Base-by-base conservation (phyloP, 2,329 filamentous ascomycete genomes). In the Fusarium nelsonii region DNA sequence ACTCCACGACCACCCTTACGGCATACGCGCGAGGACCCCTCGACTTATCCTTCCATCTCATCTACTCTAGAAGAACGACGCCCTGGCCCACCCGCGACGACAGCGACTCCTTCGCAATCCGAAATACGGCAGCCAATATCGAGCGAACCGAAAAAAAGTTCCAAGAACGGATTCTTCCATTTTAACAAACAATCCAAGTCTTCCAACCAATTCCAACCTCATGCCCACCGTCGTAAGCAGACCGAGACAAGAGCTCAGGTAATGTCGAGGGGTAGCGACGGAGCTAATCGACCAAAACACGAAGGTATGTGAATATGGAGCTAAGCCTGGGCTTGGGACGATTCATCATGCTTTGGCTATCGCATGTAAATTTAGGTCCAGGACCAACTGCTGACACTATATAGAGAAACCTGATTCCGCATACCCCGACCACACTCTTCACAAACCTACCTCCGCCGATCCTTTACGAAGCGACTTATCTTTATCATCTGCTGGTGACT, bases 391-490 rank as follows among this genome's bases (percentile, higher is more conserved):
- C 73, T 77, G 63, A 76, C 70, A 63, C 54, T 55, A 49, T 63
- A 30, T 45, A 58, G 58, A 68, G 45, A 63, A 67, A 56, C 23
- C 64, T 75, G 77, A 73, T 65, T 69, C 72, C 28, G 72, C 73
- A 37, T 70, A 73, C 62, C 70, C 72, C 41, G 73, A 78, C 44
- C 76, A 77, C 55, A 70, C 78, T 54, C 73, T 78, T 56, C 78
- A 82, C 67, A 83, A 80, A 73, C 77, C 80, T 37, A 74, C 75
- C 50, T 76, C 81, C 46, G 78, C 81, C 65, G 74, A 82, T 56
- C 81, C 83, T 39, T 83, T 85, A 46, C 83, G 78, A 72, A 86
- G 87, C 65, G 84, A 88, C 62, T 74, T 85, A 41, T 87, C 87
- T 60, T 73, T 87, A 50, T 81, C 81, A 39, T 85, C 85, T 8